Conservation (phyloP, 495 filamentous ascomycete species). For the Lepidopterella palustris region DNA sequence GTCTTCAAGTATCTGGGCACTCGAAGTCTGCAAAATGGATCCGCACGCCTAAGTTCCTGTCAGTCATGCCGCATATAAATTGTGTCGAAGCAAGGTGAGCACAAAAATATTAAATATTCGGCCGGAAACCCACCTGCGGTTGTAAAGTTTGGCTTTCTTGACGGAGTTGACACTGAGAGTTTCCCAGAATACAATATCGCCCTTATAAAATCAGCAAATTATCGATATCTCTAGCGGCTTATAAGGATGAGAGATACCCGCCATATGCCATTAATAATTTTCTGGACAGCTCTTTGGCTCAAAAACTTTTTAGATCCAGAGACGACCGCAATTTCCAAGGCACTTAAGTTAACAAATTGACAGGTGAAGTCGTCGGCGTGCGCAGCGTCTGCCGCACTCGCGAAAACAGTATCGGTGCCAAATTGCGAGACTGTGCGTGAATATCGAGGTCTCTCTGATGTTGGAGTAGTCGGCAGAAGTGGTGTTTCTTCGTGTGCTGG, state of each 20-base stretch:
- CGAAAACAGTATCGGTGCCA: conserved; percentile 21
- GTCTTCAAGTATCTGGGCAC: conserved; percentile 89
- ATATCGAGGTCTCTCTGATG: conserved; percentile 14
- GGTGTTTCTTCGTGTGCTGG: conserved; percentile 13
- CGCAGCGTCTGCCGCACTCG: conserved; percentile 28
- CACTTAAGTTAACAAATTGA: conserved; percentile 72
- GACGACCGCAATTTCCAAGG: conserved; percentile 82
- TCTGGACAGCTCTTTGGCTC: conserved; percentile 77
- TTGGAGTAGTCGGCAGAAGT: conserved; percentile 6
- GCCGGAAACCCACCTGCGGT: conserved; percentile 37
- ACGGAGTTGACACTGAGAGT: conserved; percentile 63
- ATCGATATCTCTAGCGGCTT: not conserved
- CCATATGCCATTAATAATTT: conserved; percentile 86
- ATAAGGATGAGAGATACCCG: conserved; percentile 36
- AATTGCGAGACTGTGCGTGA: conserved; percentile 31
- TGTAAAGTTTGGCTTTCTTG: conserved; percentile 80
- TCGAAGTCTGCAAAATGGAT: conserved; percentile 76
- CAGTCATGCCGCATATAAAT: not conserved
- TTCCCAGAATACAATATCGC: conserved; percentile 91
- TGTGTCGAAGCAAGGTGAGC: not conserved
- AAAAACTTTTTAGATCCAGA: conserved; percentile 88
- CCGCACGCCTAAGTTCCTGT: conserved; percentile 48
- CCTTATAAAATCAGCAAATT: conserved; percentile 31
- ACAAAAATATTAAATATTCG: not conserved
- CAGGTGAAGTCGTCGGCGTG: conserved; percentile 53